Conservation (phyloP, 306 rosid species). For the Glycine soja region DNA sequence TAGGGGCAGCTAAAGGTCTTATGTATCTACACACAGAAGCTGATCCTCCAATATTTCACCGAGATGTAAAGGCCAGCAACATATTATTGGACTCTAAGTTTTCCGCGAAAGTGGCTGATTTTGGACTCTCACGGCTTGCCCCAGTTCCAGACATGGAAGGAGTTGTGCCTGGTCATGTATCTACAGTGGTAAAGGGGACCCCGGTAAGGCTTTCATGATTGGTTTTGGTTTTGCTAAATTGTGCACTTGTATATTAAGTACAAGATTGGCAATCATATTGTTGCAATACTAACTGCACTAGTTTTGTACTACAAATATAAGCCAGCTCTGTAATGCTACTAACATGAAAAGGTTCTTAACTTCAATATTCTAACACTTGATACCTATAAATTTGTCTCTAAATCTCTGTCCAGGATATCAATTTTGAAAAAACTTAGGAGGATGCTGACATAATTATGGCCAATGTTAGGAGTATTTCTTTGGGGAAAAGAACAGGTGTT, state of each 20-base stretch:
- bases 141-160: conserved; percentile 89
- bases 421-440: background rate
- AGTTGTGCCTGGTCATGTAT: conserved; percentile 72
- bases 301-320: background rate
- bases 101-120: conserved; percentile 88
- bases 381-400: background rate
- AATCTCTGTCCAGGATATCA: background rate
- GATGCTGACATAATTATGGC: background rate
- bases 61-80: conserved; percentile 96
- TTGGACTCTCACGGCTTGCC: conserved; percentile 99
- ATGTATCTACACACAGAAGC: conserved; percentile 93
- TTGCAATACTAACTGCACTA: background rate
- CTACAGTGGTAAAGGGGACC: conserved; percentile 96
- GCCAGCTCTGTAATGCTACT: background rate
- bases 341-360: conserved; percentile 1
- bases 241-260: background rate
- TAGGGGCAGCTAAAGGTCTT: conserved; percentile 91
- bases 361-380: background rate
- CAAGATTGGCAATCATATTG: conserved; percentile 2
- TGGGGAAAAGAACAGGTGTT: background rate
- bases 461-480: conserved; percentile 11
- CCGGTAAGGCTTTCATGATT: conserved; percentile 67
- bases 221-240: background rate
- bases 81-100: conserved; percentile 81
- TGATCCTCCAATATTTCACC: conserved; percentile 96